Base-by-base conservation (phyloP, 495 filamentous ascomycete species). In the Pyrenula massariospora region DNA sequence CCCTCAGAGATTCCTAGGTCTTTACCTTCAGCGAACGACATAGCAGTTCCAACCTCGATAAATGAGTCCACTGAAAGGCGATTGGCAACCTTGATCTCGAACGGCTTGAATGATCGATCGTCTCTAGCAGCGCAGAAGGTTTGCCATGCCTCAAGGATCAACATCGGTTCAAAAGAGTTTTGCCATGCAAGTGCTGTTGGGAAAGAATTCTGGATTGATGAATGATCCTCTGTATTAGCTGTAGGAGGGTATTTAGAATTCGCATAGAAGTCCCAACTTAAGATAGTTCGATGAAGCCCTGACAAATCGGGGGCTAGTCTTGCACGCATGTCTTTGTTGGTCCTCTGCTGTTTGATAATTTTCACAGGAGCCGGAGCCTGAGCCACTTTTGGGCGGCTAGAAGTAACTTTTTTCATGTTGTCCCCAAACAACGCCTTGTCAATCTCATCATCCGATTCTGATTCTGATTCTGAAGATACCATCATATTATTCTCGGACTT, bases 111-210 rank as follows among this genome's bases (percentile, higher is more conserved):
- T 22, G 74, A 83, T 12, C 81, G 80, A 68, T 98, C 94, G 63
- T 98, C 91, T 63, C 88, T 89, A 2, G 86, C 82, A 51, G 88
- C 88, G 25, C 95, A 82, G 62, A 98, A 93, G 1, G 88, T 85
- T 66, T 95, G 88, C 93, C 93, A 98, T 52, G 91, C 92, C 68
- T 98, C 93, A 52, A 95, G 84, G 51, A 94, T 83, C 25, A 98
- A 78, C 42, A 98, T 75, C 11, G 93, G 94, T 56, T 91, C 83
- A 73, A 97, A 98, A 0, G 89, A 92, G 53, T 79, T 76, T 69
- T 95, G 88, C 64, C 97, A 98, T 54, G 87, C 83, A 52, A 69
- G 66, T 19, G 89, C 86, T 56, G 86, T 83, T 36, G 73, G 69
- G 70, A 95, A 98, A 0, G 80, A 77, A 61, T 87, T 85, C 31